Evolutionary conservation across 2,329 filamentous ascomycete species (phyloP).

Genomic region (Sporothrix pallida): DNA sequence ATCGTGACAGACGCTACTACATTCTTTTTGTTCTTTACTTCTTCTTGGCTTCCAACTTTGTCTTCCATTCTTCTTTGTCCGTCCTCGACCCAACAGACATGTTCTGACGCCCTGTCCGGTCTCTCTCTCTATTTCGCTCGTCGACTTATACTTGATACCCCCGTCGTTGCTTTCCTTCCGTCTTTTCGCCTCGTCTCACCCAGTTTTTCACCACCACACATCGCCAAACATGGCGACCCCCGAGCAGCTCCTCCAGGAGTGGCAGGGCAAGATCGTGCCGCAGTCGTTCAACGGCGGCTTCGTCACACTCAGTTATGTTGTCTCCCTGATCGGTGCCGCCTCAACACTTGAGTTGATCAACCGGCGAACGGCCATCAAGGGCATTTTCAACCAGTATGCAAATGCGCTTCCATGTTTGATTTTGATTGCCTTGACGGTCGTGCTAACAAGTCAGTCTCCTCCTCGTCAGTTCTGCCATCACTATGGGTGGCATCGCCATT

Average conservation of each 20-base stretch:
- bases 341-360: constrained; percentile 85
- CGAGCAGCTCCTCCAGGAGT: constrained; percentile 29
- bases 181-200: background rate
- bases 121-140: background rate
- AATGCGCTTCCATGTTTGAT: background rate
- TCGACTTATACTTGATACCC: constrained; percentile 12
- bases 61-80: background rate
- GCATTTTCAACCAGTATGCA: constrained; percentile 70
- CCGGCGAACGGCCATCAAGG: constrained; percentile 71
- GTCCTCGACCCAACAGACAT: background rate
- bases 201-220: background rate
- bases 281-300: constrained; percentile 63
- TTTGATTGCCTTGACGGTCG: background rate
- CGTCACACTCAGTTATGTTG: constrained; percentile 74
- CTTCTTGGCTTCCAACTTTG: background rate
- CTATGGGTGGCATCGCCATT: constrained; percentile 76
- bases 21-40: constrained; percentile 1
- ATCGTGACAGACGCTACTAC: constrained; percentile 9
- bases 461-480: constrained; percentile 66
- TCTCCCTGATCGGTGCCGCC: constrained; percentile 76
- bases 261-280: constrained; percentile 45
- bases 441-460: constrained; percentile 56
- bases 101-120: background rate
- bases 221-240: constrained; percentile 27
- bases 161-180: background rate